These are phyloP conservation scores for Botryotinia convoluta DNA, from an alignment of 2,329 filamentous ascomycete species.

Conservation along the genomic window DNA sequence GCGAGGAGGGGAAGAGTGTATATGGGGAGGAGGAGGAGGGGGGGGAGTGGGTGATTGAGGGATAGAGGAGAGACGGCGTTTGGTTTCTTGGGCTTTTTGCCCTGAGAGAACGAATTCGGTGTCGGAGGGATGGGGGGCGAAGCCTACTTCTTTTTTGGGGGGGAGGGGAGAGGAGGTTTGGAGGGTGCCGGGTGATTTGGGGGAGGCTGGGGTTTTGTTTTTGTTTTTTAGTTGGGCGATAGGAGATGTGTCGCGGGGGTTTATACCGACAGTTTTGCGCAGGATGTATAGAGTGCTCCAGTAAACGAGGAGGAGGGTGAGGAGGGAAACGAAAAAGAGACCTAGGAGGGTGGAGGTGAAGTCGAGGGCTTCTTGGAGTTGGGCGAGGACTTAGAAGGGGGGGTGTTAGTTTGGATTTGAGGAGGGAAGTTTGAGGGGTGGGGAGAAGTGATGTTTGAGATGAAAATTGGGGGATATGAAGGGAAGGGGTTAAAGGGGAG, in stretches of 20 bases:
- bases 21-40: fast-evolving
- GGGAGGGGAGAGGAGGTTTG: not conserved
- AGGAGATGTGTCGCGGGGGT: not conserved
- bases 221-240: not conserved
- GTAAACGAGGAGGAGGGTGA: constrained; percentile 10
- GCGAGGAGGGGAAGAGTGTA: not conserved
- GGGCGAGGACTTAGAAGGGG: not conserved
- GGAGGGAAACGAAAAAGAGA: not conserved
- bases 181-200: not conserved
- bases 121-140: not conserved
- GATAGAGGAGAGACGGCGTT: not conserved
- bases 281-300: not conserved
- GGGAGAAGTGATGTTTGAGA: not conserved
- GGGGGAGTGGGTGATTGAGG: not conserved
- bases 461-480: not conserved
- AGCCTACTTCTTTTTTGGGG: not conserved
- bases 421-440: not conserved
- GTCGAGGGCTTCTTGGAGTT: constrained; percentile 16
- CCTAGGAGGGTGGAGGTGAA: constrained; percentile 14
- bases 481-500: not conserved
- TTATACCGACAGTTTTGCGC: not conserved
- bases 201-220: too few species aligned
- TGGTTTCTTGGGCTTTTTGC: not conserved
- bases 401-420: not conserved
- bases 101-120: not conserved